Evolutionary conservation across 331 rosid genomes (phyloP), one percentile per base, ranked within the genome.

Genomic region (Rhamnella rubrinervis): DNA sequence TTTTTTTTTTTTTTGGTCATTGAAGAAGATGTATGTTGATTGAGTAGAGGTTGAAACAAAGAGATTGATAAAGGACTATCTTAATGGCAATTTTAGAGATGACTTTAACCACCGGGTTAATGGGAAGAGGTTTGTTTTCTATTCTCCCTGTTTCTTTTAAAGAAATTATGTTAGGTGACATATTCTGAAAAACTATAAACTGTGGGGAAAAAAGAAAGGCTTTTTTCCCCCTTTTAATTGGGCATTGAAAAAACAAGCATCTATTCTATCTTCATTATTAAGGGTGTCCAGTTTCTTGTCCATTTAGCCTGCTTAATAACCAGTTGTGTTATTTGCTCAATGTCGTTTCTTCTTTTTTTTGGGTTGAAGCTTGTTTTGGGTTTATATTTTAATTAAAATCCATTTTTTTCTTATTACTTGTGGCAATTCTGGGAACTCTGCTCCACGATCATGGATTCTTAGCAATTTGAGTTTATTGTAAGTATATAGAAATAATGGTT

Each of bases 21-120:
- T 55, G n/a, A 25, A 44, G 49, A 85, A 73, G 71, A 95, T 91
- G 99, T 95, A 95, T 77, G 83, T 97, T 73, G 99, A 95, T 89
- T 90, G 93, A 51, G 90, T 81, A 78, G 97, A 87, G 67, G 77
- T 76, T 61, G 97, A 85, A 16, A 67, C 68, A 16, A 85, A 85
- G 76, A 89, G 92, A 84, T 89, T 97, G 31, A 84, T 87, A 35
- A 91, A 83, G 87, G 99, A 95, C 21, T 96, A 97, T 1, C 97
- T 95, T 46, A 84, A 87, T 75, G 96, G 96, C 7, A 86, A 70
- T 75, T 69, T 75, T 50, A 53, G 65, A 39, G 74, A 69, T 47
- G 81, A 69, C 55, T 72, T 88, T 63, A 47, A 71, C 65, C 82
- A 89, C 63, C 90, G 79, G 71, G 19, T 89, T 55, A 73, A 88